phyloP scores from a whole-genome alignment of 2,329 filamentous ascomycete genomes.

The Aspergillus floridensis region DNA sequence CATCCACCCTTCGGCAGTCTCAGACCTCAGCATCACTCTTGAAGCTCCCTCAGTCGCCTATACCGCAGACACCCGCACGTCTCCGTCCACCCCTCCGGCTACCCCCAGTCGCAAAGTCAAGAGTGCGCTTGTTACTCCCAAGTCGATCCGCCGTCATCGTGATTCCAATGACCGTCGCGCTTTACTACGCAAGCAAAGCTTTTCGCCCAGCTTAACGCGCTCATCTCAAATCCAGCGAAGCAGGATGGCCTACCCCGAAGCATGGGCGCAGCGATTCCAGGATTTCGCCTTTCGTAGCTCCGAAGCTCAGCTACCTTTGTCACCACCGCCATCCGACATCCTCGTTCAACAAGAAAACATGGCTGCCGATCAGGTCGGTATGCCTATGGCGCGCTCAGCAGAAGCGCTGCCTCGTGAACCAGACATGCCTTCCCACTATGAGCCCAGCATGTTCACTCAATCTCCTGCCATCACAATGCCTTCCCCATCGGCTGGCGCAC shows the following conservation, averaged over 20 bases:
- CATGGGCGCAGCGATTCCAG: constrained; percentile 55
- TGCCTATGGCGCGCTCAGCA: constrained; percentile 39
- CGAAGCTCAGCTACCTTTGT: constrained; percentile 43
- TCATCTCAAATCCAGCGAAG: constrained; percentile 48
- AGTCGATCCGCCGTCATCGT: constrained; percentile 39
- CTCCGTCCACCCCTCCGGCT: constrained; percentile 37
- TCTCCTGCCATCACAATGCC: constrained; percentile 35
- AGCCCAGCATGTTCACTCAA: constrained; percentile 32
- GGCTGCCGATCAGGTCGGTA: constrained; percentile 27
- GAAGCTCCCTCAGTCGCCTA: constrained; percentile 30
- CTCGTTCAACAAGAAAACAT: constrained; percentile 41
- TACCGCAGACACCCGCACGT: constrained; percentile 23
- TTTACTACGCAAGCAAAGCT: constrained; percentile 43
- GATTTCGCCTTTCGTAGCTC: constrained; percentile 52
- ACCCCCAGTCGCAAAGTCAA: constrained; percentile 40
- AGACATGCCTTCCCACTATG: constrained; percentile 35
- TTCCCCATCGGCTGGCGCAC: constrained; percentile 29
- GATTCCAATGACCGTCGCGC: constrained; percentile 42
- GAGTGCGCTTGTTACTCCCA: constrained; percentile 38
- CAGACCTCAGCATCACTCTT: constrained; percentile 32
- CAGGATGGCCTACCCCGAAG: constrained; percentile 43
- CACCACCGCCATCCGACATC: constrained; percentile 47
- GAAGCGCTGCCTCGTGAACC: constrained; percentile 26
- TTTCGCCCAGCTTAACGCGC: constrained; percentile 55
- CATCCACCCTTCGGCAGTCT: constrained; percentile 37